Evolutionary conservation across 371 early-diverging fungal genomes (phyloP).

Genomic region (Lichtheimia corymbifera): DNA sequence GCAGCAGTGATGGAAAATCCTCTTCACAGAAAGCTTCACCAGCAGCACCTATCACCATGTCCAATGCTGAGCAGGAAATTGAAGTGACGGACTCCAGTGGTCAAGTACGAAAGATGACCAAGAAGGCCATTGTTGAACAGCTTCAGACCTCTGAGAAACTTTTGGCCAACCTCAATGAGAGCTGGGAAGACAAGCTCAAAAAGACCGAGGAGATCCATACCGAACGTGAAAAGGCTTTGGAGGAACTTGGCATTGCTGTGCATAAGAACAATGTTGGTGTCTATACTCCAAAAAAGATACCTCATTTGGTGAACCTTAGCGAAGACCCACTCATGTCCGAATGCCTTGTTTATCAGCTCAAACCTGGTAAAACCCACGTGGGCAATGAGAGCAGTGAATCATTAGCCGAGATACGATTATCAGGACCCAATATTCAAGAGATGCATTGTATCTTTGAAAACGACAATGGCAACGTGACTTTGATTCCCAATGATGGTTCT

Average conservation of each 20-base stretch:
- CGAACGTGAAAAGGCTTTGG: constrained; percentile 75
- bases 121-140: constrained; percentile 75
- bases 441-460: constrained; percentile 82
- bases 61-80: constrained; percentile 20
- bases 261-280: constrained; percentile 80
- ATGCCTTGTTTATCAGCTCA: constrained; percentile 86
- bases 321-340: constrained; percentile 92
- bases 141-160: constrained; percentile 87
- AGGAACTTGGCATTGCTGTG: constrained; percentile 80
- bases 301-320: constrained; percentile 88
- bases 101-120: constrained; percentile 52
- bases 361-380: constrained; percentile 74
- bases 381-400: constrained; percentile 54
- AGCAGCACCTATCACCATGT: constrained; percentile 4
- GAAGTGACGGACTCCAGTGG: constrained; percentile 56
- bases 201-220: constrained; percentile 76
- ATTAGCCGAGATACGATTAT: constrained; percentile 71
- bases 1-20: constrained; percentile 9
- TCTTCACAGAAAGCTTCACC: background rate
- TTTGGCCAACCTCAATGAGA: constrained; percentile 77
- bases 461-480: constrained; percentile 57
- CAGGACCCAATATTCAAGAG: constrained; percentile 69
- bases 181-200: constrained; percentile 84
- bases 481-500: constrained; percentile 63
- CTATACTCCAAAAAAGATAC: constrained; percentile 79